Conservation (phyloP, 2,329 filamentous ascomycete genomes). For the Fusarium sp. region DNA sequence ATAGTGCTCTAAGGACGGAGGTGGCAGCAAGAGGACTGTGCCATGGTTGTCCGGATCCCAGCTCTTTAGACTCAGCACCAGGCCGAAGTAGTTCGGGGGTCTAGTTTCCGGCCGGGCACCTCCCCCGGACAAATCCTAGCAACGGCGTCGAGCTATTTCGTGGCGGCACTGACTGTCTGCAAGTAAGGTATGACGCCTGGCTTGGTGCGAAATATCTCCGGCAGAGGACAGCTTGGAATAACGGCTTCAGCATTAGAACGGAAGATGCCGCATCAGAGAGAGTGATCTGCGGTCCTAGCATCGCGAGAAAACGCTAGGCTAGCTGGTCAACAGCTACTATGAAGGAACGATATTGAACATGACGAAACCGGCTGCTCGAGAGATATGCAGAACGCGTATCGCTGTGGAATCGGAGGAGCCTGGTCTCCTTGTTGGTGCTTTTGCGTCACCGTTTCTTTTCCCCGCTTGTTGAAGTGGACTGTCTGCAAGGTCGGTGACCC, state of each 20-base stretch:
- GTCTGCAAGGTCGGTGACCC: constrained; percentile 25
- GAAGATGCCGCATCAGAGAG: constrained; percentile 29
- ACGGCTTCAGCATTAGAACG: constrained; percentile 9
- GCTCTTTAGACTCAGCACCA: constrained; percentile 17
- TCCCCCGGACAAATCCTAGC: constrained; percentile 15
- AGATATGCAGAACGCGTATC: background rate
- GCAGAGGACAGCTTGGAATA: constrained; percentile 14
- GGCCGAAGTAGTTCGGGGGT: constrained; percentile 15
- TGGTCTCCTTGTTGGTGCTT: constrained; percentile 12
- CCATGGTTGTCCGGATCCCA: constrained; percentile 20
- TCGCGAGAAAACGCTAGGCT: constrained; percentile 10
- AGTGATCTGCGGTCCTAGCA: constrained; percentile 32
- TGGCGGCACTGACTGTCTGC: constrained; percentile 27
- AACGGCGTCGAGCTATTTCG: constrained; percentile 15
- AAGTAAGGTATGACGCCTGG: constrained; percentile 28
- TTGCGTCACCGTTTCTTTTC: constrained; percentile 24
- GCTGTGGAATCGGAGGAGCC: constrained; percentile 3
- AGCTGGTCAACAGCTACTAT: background rate
- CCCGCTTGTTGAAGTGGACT: constrained; percentile 24
- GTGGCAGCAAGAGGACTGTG: constrained; percentile 26
- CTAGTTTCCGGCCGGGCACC: constrained; percentile 8
- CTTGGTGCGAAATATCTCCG: constrained; percentile 30
- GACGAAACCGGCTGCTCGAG: background rate
- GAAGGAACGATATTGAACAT: constrained; percentile 1
- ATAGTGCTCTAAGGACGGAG: constrained; percentile 15